A percentile compares a stretch with the other conserved stretches of the same genome.
These are phyloP conservation scores for Sphaerulina musiva DNA, from an alignment of 2,329 filamentous ascomycete species.

Conservation along the genomic window DNA sequence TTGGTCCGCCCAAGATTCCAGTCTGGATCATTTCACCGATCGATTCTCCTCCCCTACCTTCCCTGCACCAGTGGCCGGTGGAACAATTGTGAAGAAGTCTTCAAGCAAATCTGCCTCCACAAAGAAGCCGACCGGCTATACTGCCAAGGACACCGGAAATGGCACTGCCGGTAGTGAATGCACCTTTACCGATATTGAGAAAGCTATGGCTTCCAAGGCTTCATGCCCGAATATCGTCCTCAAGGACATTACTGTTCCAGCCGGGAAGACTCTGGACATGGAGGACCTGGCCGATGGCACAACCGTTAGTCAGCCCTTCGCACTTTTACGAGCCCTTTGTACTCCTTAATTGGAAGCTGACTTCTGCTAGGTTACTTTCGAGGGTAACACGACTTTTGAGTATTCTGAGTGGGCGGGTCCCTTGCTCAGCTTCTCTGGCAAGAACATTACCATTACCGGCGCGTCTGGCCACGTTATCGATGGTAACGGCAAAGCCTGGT, in stretches of 20 bases:
- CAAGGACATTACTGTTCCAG: constrained; percentile 37
- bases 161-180: constrained; percentile 11
- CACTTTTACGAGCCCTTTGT: constrained; percentile 21
- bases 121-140: constrained; percentile 1
- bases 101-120: neutral
- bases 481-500: constrained; percentile 39
- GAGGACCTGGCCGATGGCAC: constrained; percentile 38
- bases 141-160: neutral
- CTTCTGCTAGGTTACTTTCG: constrained; percentile 49
- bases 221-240: constrained; percentile 40
- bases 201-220: constrained; percentile 31
- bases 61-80: neutral
- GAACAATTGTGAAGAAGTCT: constrained; percentile 1
- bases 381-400: constrained; percentile 60
- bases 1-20: constrained; percentile 1
- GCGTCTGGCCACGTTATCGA: constrained; percentile 50
- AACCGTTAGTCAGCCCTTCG: constrained; percentile 34
- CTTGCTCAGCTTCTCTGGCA: constrained; percentile 56
- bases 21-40: constrained; percentile 1
- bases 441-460: constrained; percentile 49
- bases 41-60: constrained; percentile 1
- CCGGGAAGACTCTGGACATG: constrained; percentile 38
- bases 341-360: constrained; percentile 23
- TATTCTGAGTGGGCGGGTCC: constrained; percentile 62
- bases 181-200: constrained; percentile 20